Base-by-base conservation (phyloP, 2,329 filamentous ascomycete genomes). In the Bertia moriformis region DNA sequence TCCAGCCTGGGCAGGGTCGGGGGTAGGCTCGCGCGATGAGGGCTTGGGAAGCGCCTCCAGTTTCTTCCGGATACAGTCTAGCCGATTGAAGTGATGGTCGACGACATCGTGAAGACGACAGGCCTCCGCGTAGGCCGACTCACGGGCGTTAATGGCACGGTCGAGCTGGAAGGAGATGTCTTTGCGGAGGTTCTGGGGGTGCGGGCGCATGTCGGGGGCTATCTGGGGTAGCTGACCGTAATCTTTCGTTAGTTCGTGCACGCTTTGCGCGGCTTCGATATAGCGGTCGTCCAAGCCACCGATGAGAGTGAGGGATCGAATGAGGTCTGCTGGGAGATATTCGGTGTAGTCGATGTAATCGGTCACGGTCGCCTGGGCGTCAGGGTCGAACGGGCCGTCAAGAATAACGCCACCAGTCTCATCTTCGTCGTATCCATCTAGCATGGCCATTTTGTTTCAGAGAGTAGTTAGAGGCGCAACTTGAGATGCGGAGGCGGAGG, bases 261-360 rank as follows among this genome's bases (percentile, higher is more conserved):
- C 53, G 15, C 48, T 42, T 37, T 59, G 55, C 20, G 62, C 49
- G 35, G 59, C 57, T 37, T 58, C 52, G 5, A 63, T 44, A 42
- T 65, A 65, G 32, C 57, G 57, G 43, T 64, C 56, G 42, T 65
- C 62, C 39, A 66, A 54, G 41, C 59, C 59, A 19, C 65, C 63
- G 48, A 80, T 76, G 41, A 80, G 62, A 39, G 69, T 73, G 40
- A 80, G 58, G 44, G 74, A 78, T 48, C 75, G 73, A 42, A 69
- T 65, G 18, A 80, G 61, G 51, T 79, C 74, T 7, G 74, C 72
- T 22, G 75, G 75, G 41, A 78, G 75, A 61, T 76, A 78, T 57
- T 80, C 75, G 44, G 75, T 80, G 57, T 79, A 80, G 54, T 78
- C 73, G 42, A 78, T 69, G 54, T 75, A 80, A 54, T 80, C 75